phyloP scores from a whole-genome alignment of 495 filamentous ascomycete genomes.

The Cladorrhinum samala region DNA sequence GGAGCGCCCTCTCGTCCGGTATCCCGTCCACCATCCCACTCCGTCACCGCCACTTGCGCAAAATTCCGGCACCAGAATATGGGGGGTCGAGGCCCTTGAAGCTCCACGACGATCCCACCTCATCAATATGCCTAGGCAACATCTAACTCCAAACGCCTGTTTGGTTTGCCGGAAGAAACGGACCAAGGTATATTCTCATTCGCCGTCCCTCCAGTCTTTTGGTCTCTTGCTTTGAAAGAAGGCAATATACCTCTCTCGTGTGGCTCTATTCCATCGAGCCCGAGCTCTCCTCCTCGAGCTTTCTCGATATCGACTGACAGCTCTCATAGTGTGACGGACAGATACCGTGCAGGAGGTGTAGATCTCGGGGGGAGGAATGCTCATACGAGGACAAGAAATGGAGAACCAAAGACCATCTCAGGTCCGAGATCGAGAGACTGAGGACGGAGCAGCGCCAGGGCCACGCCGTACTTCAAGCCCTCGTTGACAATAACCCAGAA shows the following conservation, averaged over 20 bases:
- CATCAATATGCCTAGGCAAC: conserved; percentile 25
- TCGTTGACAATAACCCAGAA: conserved; percentile 21
- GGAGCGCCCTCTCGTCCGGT: not conserved
- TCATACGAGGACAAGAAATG: conserved; percentile 29
- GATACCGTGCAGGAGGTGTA: conserved; percentile 24
- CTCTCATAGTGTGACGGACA: conserved; percentile 24
- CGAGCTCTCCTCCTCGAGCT: too few relatives aligned
- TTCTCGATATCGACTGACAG: conserved; percentile 4
- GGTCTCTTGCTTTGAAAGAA: not conserved
- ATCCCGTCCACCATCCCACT: not conserved
- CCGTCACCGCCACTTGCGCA: not conserved
- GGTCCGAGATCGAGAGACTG: conserved; percentile 27
- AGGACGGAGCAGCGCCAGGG: conserved; percentile 23
- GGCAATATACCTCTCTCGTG: conserved; percentile 7
- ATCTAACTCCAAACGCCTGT: conserved; percentile 25
- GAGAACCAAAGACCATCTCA: conserved; percentile 29
- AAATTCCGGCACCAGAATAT: not conserved
- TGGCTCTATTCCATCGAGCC: too few relatives aligned
- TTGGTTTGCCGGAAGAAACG: conserved; percentile 25
- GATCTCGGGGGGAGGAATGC: conserved; percentile 27
- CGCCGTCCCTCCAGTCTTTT: too few relatives aligned
- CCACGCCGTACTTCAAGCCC: conserved; percentile 23
- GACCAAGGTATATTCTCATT: conserved; percentile 17
- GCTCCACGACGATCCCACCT: not conserved
- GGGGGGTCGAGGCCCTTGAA: not conserved